Evolutionary conservation across 768 basidiomycete species (phyloP).

Genomic region (Rhodotorula babjevae): DNA sequence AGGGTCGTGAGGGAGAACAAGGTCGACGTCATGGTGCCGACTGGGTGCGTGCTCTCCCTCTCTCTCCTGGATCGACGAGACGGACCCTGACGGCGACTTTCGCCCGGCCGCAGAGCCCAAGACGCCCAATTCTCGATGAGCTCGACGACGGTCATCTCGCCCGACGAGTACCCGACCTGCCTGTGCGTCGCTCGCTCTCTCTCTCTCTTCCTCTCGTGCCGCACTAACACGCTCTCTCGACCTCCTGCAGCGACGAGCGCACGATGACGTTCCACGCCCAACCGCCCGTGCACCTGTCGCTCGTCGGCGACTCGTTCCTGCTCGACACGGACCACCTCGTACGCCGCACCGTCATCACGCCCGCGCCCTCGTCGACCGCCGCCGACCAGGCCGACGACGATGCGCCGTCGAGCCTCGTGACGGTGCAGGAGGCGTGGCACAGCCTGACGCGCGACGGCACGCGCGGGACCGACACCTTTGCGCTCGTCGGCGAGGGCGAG

Average conservation of each 20-base stretch:
- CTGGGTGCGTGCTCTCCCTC: conserved; percentile 8
- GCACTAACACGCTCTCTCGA: no score
- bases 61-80: no score
- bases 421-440: neutral
- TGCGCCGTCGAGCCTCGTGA: neutral
- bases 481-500: neutral
- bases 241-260: neutral
- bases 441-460: neutral
- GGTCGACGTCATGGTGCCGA: conserved; percentile 18
- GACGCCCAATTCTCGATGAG: conserved; percentile 10
- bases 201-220: no score
- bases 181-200: neutral
- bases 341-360: conserved; percentile 17
- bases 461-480: neutral
- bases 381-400: no score
- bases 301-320: conserved; percentile 1
- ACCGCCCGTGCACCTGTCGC: neutral
- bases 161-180: neutral
- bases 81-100: neutral
- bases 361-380: neutral
- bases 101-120: neutral
- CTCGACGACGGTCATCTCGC: neutral
- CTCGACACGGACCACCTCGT: conserved; percentile 18
- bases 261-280: neutral
- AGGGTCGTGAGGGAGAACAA: conserved; percentile 4